These are phyloP conservation scores for Wickerhamiella lipophila DNA, from an alignment of 805 yeast genomes.

Conservation along the genomic window DNA sequence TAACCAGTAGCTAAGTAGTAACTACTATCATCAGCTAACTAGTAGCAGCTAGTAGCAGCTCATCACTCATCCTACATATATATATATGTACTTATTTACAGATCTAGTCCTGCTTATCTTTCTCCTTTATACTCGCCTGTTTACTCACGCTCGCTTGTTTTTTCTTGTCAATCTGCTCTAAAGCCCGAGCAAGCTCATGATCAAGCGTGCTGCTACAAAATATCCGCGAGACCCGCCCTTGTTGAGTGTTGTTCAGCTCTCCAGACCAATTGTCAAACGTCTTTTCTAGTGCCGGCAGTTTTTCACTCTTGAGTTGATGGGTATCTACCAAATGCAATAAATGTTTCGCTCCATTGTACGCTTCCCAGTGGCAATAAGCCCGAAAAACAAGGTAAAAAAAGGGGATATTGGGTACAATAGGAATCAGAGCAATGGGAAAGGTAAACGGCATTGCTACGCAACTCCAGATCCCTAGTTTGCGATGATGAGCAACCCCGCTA, in stretches of 20 bases:
- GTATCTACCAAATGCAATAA: slow-evolving; percentile 42
- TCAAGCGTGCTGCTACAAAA: slow-evolving; percentile 13
- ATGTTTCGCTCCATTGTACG: slow-evolving; percentile 61
- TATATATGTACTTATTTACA: too few relatives aligned
- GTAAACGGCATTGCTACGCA: slow-evolving; percentile 60
- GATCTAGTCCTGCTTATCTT: background rate
- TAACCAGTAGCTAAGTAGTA: too few relatives aligned
- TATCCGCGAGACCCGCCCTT: slow-evolving; percentile 10
- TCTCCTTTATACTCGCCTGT: too few relatives aligned
- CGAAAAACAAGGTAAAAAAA: slow-evolving; percentile 77
- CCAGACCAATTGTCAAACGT: slow-evolving; percentile 5
- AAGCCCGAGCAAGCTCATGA: slow-evolving; percentile 19
- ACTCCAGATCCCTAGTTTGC: slow-evolving; percentile 41
- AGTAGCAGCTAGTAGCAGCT: too few relatives aligned
- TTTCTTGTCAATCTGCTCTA: slow-evolving; percentile 14
- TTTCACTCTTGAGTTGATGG: slow-evolving; percentile 30
- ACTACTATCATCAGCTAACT: too few relatives aligned
- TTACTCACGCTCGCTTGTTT: too few relatives aligned
- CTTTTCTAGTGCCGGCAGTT: slow-evolving; percentile 13
- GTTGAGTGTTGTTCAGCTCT: background rate
- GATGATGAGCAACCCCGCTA: slow-evolving; percentile 40
- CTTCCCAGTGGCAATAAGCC: slow-evolving; percentile 72
- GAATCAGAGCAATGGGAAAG: slow-evolving; percentile 66
- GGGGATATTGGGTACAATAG: slow-evolving; percentile 84
- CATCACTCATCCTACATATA: too few relatives aligned